A percentile compares a stretch with the other conserved stretches of the same genome.
phyloP scores from a whole-genome alignment of 2,329 filamentous ascomycete species.

The Colletotrichum plurivorum region DNA sequence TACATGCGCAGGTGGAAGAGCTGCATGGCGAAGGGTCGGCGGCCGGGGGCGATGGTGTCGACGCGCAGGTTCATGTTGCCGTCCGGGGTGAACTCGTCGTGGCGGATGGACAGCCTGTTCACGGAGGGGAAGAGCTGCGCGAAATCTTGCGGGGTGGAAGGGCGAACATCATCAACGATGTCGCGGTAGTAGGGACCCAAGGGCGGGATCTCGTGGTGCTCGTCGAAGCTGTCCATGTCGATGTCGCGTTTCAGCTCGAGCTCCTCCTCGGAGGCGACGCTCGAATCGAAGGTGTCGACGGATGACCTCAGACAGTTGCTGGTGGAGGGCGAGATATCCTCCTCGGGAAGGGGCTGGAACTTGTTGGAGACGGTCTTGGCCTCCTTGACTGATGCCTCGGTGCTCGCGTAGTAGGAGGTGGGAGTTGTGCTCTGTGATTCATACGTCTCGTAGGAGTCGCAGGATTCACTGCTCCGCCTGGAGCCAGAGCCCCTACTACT shows the following conservation, averaged over 20 bases:
- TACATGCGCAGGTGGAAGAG: constrained; percentile 97
- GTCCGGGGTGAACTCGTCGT: constrained; percentile 91
- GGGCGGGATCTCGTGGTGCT: constrained; percentile 59
- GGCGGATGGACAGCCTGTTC: constrained; percentile 84
- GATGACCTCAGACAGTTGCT: constrained; percentile 70
- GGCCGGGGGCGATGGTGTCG: constrained; percentile 80
- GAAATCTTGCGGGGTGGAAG: constrained; percentile 87
- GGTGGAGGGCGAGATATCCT: constrained; percentile 58
- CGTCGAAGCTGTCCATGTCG: constrained; percentile 50
- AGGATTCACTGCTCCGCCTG: constrained; percentile 58
- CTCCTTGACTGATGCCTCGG: constrained; percentile 54
- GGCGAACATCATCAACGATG: constrained; percentile 75
- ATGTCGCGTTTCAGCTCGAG: constrained; percentile 51
- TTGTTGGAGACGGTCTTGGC: constrained; percentile 33
- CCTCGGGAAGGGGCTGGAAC: constrained; percentile 41
- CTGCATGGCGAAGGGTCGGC: constrained; percentile 76
- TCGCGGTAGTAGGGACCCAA: constrained; percentile 74
- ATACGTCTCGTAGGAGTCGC: constrained; percentile 58
- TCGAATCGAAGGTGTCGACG: constrained; percentile 85
- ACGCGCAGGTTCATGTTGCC: constrained; percentile 97
- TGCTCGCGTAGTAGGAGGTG: constrained; percentile 60
- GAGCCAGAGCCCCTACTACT: constrained; percentile 55
- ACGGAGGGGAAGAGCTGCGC: constrained; percentile 88
- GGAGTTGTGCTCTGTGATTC: constrained; percentile 63
- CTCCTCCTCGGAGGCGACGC: constrained; percentile 73